phyloP scores from a whole-genome alignment of 352 stramenopile species.

The Phytophthora pluvialis region DNA sequence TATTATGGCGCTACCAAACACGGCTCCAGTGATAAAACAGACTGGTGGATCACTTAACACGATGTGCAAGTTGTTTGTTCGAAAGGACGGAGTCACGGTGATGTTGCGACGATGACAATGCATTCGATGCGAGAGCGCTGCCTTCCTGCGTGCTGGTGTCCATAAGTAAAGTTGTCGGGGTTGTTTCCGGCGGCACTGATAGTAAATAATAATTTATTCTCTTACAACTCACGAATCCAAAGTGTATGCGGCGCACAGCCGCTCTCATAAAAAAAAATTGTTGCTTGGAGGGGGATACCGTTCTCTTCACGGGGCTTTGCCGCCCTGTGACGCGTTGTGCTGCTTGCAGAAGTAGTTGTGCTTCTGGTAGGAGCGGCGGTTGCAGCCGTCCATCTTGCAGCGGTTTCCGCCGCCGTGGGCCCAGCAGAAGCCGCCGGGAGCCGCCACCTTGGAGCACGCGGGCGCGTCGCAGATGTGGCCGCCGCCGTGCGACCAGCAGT shows the following conservation, averaged over 20 bases:
- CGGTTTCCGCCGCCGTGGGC: constrained; percentile 73
- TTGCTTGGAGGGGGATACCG: constrained; percentile 1
- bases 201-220: constrained; percentile 39
- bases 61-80: constrained; percentile 21
- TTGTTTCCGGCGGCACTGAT: background rate
- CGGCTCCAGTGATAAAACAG: constrained; percentile 1
- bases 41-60: constrained; percentile 6
- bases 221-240: constrained; percentile 31
- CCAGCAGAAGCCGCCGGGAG: constrained; percentile 73
- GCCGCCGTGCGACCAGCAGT: constrained; percentile 75
- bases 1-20: too few species aligned
- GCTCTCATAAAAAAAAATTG: constrained; percentile 28
- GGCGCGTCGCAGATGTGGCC: constrained; percentile 63
- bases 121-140: too few species aligned
- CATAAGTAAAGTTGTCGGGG: too few species aligned
- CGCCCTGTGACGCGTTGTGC: constrained; percentile 38
- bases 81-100: constrained; percentile 3
- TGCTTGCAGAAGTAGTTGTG: constrained; percentile 78
- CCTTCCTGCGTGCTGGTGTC: too few species aligned
- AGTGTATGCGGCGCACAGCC: constrained; percentile 9
- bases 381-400: constrained; percentile 74
- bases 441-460: constrained; percentile 68
- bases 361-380: constrained; percentile 72
- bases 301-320: constrained; percentile 31
- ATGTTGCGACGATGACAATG: too few species aligned